These are phyloP conservation scores for Zymoseptoria brevis DNA, from an alignment of 2,329 filamentous ascomycete species.

Conservation along the genomic window DNA sequence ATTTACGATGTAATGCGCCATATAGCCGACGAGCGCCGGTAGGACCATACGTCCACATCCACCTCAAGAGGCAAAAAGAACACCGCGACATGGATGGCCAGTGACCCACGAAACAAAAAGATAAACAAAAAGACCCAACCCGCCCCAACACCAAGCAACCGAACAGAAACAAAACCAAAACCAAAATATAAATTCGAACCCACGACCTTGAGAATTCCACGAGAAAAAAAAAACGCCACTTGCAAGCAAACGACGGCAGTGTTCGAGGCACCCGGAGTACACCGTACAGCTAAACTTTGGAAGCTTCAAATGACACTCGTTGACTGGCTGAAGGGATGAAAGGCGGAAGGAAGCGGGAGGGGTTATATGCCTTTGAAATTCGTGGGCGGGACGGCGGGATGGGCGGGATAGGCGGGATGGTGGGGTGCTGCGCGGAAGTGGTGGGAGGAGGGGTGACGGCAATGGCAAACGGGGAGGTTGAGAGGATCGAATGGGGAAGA, in stretches of 20 bases:
- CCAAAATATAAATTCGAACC: not conserved
- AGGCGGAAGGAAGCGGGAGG: not conserved
- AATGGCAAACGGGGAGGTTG: not conserved
- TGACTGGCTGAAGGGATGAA: not conserved
- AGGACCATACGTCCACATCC: too few species aligned
- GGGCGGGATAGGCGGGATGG: too few species aligned
- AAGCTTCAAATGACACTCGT: not conserved
- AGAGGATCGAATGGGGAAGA: too few species aligned
- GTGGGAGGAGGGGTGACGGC: not conserved
- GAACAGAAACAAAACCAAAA: not conserved
- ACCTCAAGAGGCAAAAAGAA: too few species aligned
- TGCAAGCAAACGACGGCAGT: not conserved
- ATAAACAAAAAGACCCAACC: not conserved
- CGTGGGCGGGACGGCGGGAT: not conserved
- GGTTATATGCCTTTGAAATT: not conserved
- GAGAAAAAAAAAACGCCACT: not conserved
- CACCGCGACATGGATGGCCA: too few species aligned
- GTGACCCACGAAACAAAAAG: not conserved
- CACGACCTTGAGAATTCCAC: not conserved
- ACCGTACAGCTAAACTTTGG: not conserved
- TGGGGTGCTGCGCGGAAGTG: not conserved
- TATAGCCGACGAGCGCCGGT: not conserved
- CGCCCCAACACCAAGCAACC: not conserved
- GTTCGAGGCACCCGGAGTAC: not conserved
- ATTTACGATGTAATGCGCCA: not conserved